Conservation (phyloP, 352 stramenopile species). For the Pythium periplocum region DNA sequence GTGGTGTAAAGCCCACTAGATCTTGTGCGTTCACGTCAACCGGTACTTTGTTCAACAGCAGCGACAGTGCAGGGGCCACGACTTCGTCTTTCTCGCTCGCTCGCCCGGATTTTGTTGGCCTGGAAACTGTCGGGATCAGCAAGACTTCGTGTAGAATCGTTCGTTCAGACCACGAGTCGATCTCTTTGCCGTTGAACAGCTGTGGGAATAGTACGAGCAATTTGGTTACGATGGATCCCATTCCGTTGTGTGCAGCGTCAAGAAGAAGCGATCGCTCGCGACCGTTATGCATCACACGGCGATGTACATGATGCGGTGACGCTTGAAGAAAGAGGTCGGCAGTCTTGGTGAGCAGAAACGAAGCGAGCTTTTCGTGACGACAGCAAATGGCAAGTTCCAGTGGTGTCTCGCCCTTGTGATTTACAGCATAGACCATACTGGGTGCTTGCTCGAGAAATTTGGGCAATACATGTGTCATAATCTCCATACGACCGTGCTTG, state of each 20-base stretch:
- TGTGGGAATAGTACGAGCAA: constrained; percentile 48
- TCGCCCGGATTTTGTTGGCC: constrained; percentile 3
- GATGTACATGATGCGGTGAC: constrained; percentile 1
- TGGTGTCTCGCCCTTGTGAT: constrained; percentile 33
- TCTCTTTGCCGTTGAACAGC: constrained; percentile 28
- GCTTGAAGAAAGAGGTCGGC: constrained; percentile 27
- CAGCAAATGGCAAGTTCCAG: constrained; percentile 43
- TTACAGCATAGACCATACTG: constrained; percentile 28
- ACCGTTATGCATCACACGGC: neutral
- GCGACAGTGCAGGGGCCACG: constrained; percentile 21
- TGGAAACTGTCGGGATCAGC: constrained; percentile 19
- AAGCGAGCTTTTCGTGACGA: constrained; percentile 41
- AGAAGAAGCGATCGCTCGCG: constrained; percentile 40
- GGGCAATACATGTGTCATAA: constrained; percentile 47
- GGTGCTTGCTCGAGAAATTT: constrained; percentile 25
- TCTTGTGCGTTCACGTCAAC: constrained; percentile 43
- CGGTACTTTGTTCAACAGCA: constrained; percentile 27
- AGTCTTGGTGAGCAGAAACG: constrained; percentile 55
- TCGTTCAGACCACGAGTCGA: constrained; percentile 36
- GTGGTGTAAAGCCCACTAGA: constrained; percentile 46
- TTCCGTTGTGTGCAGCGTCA: constrained; percentile 36
- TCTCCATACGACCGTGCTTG: constrained; percentile 38
- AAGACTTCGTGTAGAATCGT: constrained; percentile 47
- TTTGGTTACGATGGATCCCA: constrained; percentile 37
- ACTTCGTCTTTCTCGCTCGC: constrained; percentile 14